Conservation (phyloP, 768 basidiomycete genomes). For the Auricularia heimuer region DNA sequence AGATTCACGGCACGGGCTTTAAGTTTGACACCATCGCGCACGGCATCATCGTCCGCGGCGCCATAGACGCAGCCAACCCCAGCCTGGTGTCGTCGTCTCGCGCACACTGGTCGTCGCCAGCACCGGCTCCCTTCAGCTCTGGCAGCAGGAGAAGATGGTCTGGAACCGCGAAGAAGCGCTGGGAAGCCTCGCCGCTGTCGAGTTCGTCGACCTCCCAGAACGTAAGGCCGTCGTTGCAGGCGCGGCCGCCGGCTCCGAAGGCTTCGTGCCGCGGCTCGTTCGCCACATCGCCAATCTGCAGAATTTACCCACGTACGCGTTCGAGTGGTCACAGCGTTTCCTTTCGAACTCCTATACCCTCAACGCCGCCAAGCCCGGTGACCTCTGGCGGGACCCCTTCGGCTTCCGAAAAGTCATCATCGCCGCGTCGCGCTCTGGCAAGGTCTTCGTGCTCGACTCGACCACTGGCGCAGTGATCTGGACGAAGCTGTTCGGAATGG, state of each 20-base stretch:
- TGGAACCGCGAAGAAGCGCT: conserved; percentile 83
- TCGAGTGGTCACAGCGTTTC: conserved; percentile 62
- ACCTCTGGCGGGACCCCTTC: conserved; percentile 61
- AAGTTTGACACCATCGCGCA: conserved; percentile 55
- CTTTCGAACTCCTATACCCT: conserved; percentile 51
- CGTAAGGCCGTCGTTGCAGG: conserved; percentile 27
- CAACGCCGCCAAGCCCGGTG: conserved; percentile 22
- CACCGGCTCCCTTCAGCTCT: conserved; percentile 70
- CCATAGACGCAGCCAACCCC: conserved; percentile 40
- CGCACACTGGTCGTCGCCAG: conserved; percentile 53
- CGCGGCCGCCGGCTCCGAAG: conserved; percentile 28
- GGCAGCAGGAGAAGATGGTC: conserved; percentile 47
- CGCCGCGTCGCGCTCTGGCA: conserved; percentile 58
- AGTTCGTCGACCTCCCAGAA: conserved; percentile 75
- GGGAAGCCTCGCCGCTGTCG: conserved; percentile 47
- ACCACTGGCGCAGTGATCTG: conserved; percentile 69
- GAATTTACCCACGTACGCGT: conserved; percentile 59
- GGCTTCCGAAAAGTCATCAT: conserved; percentile 83
- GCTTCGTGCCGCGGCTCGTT: conserved; percentile 37
- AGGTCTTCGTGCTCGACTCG: conserved; percentile 75
- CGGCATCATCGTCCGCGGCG: conserved; percentile 54
- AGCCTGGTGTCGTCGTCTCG: conserved; percentile 26
- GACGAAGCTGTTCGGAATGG: conserved; percentile 68
- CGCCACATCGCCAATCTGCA: conserved; percentile 53
- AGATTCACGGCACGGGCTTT: conserved; percentile 40